phyloP scores from a whole-genome alignment of 768 basidiomycete genomes.

The Porphyrellus cyaneotinctus region DNA sequence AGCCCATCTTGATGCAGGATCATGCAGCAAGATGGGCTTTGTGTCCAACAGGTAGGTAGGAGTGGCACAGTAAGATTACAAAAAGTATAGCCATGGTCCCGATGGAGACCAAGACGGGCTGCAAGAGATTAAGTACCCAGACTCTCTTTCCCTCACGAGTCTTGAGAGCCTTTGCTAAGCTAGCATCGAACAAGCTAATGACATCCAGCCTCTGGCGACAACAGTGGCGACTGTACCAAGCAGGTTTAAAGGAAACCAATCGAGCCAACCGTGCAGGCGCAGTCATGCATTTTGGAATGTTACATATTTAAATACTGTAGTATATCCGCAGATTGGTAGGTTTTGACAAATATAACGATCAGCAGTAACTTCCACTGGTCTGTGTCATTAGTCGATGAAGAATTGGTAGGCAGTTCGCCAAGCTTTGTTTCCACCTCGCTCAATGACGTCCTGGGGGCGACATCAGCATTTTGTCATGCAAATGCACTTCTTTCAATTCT shows the following conservation, averaged over 20 bases:
- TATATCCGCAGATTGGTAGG: not conserved
- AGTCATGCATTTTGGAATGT: not conserved
- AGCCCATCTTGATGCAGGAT: slow-evolving; percentile 18
- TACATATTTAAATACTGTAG: slow-evolving; percentile 6
- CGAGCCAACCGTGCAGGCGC: not conserved
- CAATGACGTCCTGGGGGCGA: slow-evolving; percentile 51
- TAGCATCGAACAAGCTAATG: too few relatives aligned
- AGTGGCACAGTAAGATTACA: not conserved
- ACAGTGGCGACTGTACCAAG: too few relatives aligned
- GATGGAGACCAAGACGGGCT: too few relatives aligned
- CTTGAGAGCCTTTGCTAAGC: too few relatives aligned
- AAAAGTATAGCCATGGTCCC: not conserved
- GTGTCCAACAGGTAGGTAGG: slow-evolving; percentile 3
- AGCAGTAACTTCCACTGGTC: too few relatives aligned
- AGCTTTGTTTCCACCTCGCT: slow-evolving; percentile 52
- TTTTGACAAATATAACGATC: not conserved
- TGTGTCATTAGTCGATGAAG: slow-evolving; percentile 20
- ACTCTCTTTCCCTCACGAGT: too few relatives aligned
- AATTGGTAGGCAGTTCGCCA: slow-evolving; percentile 44
- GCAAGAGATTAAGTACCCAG: too few relatives aligned
- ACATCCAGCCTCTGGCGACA: too few relatives aligned
- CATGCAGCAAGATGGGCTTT: slow-evolving; percentile 4
- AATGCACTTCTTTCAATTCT: slow-evolving; percentile 9
- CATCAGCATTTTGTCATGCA: slow-evolving; percentile 6
- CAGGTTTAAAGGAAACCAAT: too few relatives aligned